phyloP scores from a whole-genome alignment of 202 grass and related monocot genomes.

The Schoenoplectus tabernaemontani region DNA sequence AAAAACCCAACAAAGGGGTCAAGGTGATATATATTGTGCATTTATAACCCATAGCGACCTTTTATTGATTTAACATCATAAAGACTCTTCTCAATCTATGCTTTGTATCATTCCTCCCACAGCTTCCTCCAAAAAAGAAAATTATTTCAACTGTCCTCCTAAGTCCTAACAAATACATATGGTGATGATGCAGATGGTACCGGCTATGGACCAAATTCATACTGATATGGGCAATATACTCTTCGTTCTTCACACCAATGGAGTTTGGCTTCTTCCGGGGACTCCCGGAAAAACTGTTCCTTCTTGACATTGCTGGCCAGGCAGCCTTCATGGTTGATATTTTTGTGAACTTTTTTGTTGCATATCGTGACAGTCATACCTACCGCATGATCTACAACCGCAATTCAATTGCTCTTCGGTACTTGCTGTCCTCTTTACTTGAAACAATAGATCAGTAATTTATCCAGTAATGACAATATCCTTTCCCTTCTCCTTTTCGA shows the following conservation, averaged over 20 bases:
- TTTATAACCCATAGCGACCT: too few relatives aligned
- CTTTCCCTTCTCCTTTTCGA: background rate
- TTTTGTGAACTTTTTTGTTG: slow-evolving; percentile 58
- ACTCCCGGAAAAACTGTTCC: slow-evolving; percentile 58
- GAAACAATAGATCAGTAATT: background rate
- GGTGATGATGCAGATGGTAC: slow-evolving; percentile 47
- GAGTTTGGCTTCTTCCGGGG: slow-evolving; percentile 95
- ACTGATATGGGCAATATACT: slow-evolving; percentile 78
- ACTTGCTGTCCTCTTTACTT: background rate
- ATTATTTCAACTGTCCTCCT: too few relatives aligned
- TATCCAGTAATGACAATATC: background rate
- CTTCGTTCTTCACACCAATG: slow-evolving; percentile 90
- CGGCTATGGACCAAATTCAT: slow-evolving; percentile 73
- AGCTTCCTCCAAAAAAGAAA: too few relatives aligned
- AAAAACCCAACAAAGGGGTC: background rate
- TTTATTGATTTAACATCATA: background rate
- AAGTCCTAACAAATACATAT: background rate
- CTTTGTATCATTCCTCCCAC: too few relatives aligned
- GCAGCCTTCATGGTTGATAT: slow-evolving; percentile 69
- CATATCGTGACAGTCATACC: slow-evolving; percentile 65
- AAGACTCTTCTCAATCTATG: background rate
- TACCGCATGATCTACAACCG: slow-evolving; percentile 53
- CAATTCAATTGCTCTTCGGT: slow-evolving; percentile 55
- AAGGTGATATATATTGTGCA: background rate
- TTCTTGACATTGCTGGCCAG: slow-evolving; percentile 83